These are phyloP conservation scores for Fomitopsis betulina DNA, from an alignment of 1,284 basidiomycete genomes.

Conservation along the genomic window DNA sequence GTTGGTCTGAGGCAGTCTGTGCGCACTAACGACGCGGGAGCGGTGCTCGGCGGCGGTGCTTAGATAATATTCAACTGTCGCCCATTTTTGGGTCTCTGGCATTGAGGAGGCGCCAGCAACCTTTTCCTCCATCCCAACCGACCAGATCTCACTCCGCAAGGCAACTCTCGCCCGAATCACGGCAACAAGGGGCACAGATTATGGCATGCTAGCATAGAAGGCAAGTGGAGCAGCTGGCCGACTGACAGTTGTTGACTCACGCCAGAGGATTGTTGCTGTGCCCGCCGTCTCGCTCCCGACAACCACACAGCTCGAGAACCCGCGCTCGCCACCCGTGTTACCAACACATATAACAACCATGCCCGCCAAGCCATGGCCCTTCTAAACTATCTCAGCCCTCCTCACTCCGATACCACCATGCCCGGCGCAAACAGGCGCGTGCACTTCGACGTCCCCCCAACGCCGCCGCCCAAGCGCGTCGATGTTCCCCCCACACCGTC, in stretches of 20 bases:
- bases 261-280: slow-evolving; percentile 1
- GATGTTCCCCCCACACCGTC: slow-evolving; percentile 8
- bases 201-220: slow-evolving; percentile 1
- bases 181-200: not conserved
- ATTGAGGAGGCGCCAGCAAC: not conserved
- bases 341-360: not conserved
- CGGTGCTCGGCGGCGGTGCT: not conserved
- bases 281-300: not conserved
- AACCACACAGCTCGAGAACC: not conserved
- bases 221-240: not conserved
- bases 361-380: not conserved
- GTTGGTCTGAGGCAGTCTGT: not conserved
- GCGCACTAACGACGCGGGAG: not conserved
- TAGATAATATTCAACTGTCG: not conserved
- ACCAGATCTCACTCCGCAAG: not conserved
- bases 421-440: slow-evolving; percentile 5
- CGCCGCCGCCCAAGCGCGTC: slow-evolving; percentile 6
- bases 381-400: not conserved
- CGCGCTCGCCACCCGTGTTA: not conserved
- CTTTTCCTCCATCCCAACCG: not conserved
- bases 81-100: not conserved
- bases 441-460: slow-evolving; percentile 10
- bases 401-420: not conserved
- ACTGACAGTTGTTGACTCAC: slow-evolving; percentile 1
- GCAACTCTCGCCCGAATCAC: not conserved